phyloP scores from a whole-genome alignment of 2,329 filamentous ascomycete genomes.

The Ophiostoma sp. region DNA sequence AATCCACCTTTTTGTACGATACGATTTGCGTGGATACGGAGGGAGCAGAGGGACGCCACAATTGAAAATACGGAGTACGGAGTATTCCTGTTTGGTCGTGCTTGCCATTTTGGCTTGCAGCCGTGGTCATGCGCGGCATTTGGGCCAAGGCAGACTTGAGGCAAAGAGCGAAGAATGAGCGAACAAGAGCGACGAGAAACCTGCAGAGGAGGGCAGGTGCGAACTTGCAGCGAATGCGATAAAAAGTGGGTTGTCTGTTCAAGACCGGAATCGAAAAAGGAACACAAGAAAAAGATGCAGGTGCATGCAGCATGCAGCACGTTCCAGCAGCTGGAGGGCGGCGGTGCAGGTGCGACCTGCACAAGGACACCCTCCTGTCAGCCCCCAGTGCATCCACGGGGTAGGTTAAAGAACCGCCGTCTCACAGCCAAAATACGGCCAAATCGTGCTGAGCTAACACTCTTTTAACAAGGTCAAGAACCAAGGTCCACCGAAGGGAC shows the following conservation, averaged over 20 bases:
- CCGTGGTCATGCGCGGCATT: slow-evolving; percentile 21
- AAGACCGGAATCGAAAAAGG: slow-evolving; percentile 17
- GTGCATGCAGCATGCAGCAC: slow-evolving; percentile 18
- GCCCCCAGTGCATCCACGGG: too few relatives aligned
- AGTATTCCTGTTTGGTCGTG: background rate
- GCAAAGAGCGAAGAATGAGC: background rate
- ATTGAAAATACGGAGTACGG: background rate
- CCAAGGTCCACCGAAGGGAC: too few relatives aligned
- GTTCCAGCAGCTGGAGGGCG: slow-evolving; percentile 26
- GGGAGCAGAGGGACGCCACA: slow-evolving; percentile 1
- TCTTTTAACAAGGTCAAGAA: too few relatives aligned
- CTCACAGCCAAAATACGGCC: too few relatives aligned
- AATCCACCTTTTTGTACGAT: background rate
- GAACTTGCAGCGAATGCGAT: background rate
- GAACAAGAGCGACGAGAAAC: background rate
- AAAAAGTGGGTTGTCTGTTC: slow-evolving; percentile 12
- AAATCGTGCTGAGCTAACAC: too few relatives aligned
- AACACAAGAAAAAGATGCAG: background rate
- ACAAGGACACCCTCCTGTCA: slow-evolving; percentile 18
- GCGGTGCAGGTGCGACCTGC: slow-evolving; percentile 29
- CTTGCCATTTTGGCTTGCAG: background rate
- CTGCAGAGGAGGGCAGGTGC: slow-evolving; percentile 18
- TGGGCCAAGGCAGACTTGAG: slow-evolving; percentile 25
- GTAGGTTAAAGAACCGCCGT: too few relatives aligned
- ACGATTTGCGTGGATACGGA: slow-evolving; percentile 1